Evolutionary conservation across 129 eudicot species (phyloP).

Genomic region (Kitagawia praeruptora): DNA sequence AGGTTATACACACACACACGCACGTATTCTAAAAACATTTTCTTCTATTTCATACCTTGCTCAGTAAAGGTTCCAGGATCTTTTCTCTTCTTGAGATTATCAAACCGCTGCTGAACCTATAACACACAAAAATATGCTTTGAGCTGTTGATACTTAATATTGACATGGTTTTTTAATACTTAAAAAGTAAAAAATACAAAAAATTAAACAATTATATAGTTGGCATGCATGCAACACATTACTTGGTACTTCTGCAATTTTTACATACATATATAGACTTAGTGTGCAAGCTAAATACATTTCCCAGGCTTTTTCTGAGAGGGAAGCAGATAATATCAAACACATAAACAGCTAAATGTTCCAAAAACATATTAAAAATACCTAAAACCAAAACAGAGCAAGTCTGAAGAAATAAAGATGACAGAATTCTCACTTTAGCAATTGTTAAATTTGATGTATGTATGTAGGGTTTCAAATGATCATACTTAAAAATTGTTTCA

Average conservation of each 20-base stretch:
- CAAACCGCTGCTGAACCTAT: conserved; percentile 92
- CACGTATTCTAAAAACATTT: neutral
- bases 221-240: neutral
- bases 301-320: neutral
- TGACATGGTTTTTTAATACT: too few relatives aligned
- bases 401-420: neutral
- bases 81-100: conserved; percentile 87
- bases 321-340: neutral
- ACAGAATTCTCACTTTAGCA: neutral
- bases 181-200: neutral
- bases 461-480: neutral
- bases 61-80: conserved; percentile 74
- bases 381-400: neutral
- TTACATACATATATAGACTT: neutral
- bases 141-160: neutral
- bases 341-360: neutral
- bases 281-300: neutral
- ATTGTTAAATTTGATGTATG: neutral
- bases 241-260: neutral
- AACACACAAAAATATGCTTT: neutral
- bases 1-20: too few relatives aligned
- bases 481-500: neutral
- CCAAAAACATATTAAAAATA: neutral
- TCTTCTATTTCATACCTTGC: conserved; percentile 45
- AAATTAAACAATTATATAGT: neutral